Evolutionary conservation across 108 stramenopile species (phyloP).

Genomic region (Stephanodiscus triporus): DNA sequence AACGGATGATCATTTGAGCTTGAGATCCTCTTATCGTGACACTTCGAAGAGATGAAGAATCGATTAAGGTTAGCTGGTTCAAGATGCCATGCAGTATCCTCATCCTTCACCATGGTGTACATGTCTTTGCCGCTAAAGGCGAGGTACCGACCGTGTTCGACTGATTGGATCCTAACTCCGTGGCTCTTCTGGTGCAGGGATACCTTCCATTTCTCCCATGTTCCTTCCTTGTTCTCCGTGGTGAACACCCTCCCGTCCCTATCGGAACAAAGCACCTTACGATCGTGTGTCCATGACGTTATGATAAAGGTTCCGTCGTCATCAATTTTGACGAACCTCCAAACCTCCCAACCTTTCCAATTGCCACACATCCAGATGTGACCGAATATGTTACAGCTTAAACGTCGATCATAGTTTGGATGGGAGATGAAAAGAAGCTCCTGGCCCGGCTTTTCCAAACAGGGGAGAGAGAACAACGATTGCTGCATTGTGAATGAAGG

Average conservation of each 20-base stretch:
- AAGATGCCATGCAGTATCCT: slow-evolving; percentile 25
- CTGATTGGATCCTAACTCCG: slow-evolving; percentile 24
- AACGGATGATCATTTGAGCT: slow-evolving; percentile 16
- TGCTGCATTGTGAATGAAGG: slow-evolving; percentile 15
- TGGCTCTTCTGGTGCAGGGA: slow-evolving; percentile 2
- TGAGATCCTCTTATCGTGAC: slow-evolving; percentile 25
- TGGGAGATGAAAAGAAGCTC: slow-evolving; percentile 35
- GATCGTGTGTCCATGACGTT: slow-evolving; percentile 26
- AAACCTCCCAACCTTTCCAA: slow-evolving; percentile 39
- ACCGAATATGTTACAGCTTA: slow-evolving; percentile 21
- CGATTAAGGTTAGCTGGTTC: slow-evolving; percentile 27
- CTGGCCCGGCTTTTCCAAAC: slow-evolving; percentile 12
- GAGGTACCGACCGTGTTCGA: slow-evolving; percentile 23
- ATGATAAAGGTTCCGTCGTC: slow-evolving; percentile 10
- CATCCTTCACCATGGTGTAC: slow-evolving; percentile 21
- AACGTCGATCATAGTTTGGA: slow-evolving; percentile 22
- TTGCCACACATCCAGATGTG: slow-evolving; percentile 2
- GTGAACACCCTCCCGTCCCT: slow-evolving; percentile 17
- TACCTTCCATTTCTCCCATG: slow-evolving; percentile 22
- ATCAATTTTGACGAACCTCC: slow-evolving; percentile 27
- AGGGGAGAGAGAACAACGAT: slow-evolving; percentile 14
- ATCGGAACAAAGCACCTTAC: slow-evolving; percentile 23
- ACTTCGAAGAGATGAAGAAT: slow-evolving; percentile 21
- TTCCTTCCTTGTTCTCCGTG: slow-evolving; percentile 34
- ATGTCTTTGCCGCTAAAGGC: slow-evolving; percentile 29